Evolutionary conservation across 1,284 basidiomycete genomes (phyloP), one percentile per base, ranked within the genome.

Genomic region (Rhizoctonia solani): DNA sequence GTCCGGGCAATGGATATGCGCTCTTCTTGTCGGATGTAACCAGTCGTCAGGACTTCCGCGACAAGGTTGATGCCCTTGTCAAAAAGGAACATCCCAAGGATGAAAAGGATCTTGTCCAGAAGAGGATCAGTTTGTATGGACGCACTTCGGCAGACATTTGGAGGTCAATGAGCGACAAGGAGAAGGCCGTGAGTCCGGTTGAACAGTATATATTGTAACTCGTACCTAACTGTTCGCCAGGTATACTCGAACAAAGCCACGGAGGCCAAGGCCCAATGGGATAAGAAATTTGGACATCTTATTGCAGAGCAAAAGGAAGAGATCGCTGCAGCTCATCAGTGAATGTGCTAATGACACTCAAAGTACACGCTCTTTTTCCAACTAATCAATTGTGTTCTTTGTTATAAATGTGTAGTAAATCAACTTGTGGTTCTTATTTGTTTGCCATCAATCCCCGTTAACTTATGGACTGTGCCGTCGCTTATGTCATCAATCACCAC

Each of bases 161-260:
- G 59, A 52, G 25, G n/a, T 19, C 47, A 25, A 27, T 63, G 59
- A 52, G 47, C 37, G 59, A 53, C 2, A 52, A 53, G 37, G 59
- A 63, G 5, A 63, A 63, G 37, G 30, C 23, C 30, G 59, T 63
- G 30, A n/a, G 47, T 32, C 4, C 23, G n/a, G n/a, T 34, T n/a
- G 19, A 8, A 19, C 8, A 39, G 11, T 39, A 29, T 34, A 32
- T 16, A 49, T 50, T 25, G 32, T 25, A 21, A 16, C 16, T 13
- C 14, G 9, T n/a, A 41, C 8, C 47, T 37, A 3, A 37, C 21
- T 4, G 21, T 14, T 14, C 44, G 37, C 23, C 19, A 63, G 59
- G 32, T 42, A 23, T 63, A 63, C 34, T 6, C 8, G 1, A 23
- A 19, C 13, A 63, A 42, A 34, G 32, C 47, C 5, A 49, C 32